Evolutionary conservation across 768 basidiomycete species (phyloP).

Genomic region (Flagelloscypha sp.): DNA sequence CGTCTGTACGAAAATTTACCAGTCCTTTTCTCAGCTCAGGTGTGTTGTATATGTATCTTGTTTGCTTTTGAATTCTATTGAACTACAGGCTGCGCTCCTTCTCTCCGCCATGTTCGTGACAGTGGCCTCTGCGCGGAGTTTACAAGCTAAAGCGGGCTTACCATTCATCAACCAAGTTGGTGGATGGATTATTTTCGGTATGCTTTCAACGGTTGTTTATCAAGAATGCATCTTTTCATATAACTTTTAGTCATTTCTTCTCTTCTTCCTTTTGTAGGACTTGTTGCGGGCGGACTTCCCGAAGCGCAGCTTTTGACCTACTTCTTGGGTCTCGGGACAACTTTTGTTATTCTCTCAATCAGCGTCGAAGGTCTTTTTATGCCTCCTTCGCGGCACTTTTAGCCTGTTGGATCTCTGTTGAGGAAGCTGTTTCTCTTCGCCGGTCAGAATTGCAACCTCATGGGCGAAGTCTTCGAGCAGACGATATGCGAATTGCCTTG

Average conservation of each 20-base stretch:
- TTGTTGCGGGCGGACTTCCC: constrained; percentile 26
- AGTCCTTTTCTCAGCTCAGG: constrained; percentile 18
- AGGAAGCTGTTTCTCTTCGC: constrained; percentile 26
- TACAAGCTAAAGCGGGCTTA: constrained; percentile 61
- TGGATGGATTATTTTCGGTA: constrained; percentile 64
- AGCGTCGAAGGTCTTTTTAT: constrained; percentile 74
- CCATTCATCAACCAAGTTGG: constrained; percentile 48
- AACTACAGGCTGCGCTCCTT: constrained; percentile 37
- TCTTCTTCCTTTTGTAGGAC: constrained; percentile 39
- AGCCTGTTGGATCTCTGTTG: constrained; percentile 64
- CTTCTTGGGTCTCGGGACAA: constrained; percentile 66
- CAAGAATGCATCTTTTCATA: not conserved
- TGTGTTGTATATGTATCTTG: constrained; percentile 15
- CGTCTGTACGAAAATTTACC: too few species aligned
- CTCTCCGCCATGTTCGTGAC: constrained; percentile 44
- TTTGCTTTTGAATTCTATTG: constrained; percentile 1
- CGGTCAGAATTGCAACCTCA: constrained; percentile 5
- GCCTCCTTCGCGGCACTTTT: constrained; percentile 54
- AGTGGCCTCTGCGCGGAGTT: constrained; percentile 43
- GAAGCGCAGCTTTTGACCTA: constrained; percentile 48
- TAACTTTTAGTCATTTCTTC: constrained; percentile 41
- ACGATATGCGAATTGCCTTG: constrained; percentile 65
- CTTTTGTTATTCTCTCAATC: constrained; percentile 75
- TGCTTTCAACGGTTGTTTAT: constrained; percentile 12
- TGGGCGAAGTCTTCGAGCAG: constrained; percentile 32